Evolutionary conservation across 2,329 filamentous ascomycete species (phyloP), one percentile per base, ranked within the genome.

Genomic region (Colletotrichum caudatum): DNA sequence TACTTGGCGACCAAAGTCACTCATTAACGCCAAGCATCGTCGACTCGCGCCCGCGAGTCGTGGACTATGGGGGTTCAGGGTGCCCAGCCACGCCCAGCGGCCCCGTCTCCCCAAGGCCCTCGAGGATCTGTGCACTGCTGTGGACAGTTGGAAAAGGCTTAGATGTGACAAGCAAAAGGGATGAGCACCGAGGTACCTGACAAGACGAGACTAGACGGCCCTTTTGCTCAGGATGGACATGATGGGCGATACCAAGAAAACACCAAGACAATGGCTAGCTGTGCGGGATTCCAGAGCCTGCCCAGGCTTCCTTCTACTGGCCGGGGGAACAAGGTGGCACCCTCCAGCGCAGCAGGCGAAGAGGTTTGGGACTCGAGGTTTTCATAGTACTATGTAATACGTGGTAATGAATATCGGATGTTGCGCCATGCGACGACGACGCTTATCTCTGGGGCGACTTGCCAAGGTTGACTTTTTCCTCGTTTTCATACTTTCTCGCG

Each of bases 201-300:
- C 48, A 53, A 69, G 33, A 26, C 48, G 58, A 46, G 44, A n/a
- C 41, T 16, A 46, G 41, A 63, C 35, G 48, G 51, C 37, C 61
- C 61, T 56, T 53, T 56, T 53, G 50, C 61, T 44, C 61, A 14
- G 23, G 58, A 18, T 41, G 58, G 68, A 35, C 57, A 37, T 39
- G 35, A 69, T 64, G 53, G 29, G 69, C 64, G 69, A 54, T 64
- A 69, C 69, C 69, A 69, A 72, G 69, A 69, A 71, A 72, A 72
- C 69, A 69, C 69, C 69, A 72, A 72, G 69, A 64, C 59, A 39
- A 48, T 58, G 65, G 64, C 58, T 53, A n/a, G 44, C 41, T 53
- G 64, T 56, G 50, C 51, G 41, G 37, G 58, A 51, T 59, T 71
- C 58, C 64, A 41, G 39, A 41, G 39, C 39, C 26, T 53, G 50